These are phyloP conservation scores for Colletotrichum agaves DNA, from an alignment of 2,329 filamentous ascomycete genomes.

Conservation along the genomic window DNA sequence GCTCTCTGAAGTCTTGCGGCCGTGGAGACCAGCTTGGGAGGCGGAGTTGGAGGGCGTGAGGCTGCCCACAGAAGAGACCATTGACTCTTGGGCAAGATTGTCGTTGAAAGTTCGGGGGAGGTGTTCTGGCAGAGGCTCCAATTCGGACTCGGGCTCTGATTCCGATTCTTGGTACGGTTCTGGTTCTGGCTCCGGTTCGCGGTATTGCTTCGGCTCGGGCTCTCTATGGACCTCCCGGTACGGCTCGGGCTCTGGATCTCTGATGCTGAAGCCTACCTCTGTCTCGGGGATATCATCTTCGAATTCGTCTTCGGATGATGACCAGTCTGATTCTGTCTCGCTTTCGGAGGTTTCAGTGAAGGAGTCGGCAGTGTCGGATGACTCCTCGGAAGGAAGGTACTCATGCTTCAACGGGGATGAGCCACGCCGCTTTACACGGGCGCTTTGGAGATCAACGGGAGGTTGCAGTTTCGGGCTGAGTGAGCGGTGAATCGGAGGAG, in stretches of 20 bases:
- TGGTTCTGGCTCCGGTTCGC: not conserved
- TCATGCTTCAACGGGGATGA: constrained; percentile 98
- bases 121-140: not conserved
- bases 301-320: constrained; percentile 63
- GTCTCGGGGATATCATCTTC: constrained; percentile 71
- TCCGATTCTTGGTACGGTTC: not conserved
- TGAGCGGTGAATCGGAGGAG: constrained; percentile 64
- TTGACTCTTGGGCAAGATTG: constrained; percentile 43
- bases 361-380: constrained; percentile 70
- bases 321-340: constrained; percentile 59
- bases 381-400: constrained; percentile 84
- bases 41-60: constrained; percentile 84
- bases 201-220: constrained; percentile 40
- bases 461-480: constrained; percentile 53
- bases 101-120: constrained; percentile 12
- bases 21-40: constrained; percentile 74
- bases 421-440: constrained; percentile 72
- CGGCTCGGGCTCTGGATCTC: constrained; percentile 46
- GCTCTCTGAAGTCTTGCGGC: constrained; percentile 61
- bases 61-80: constrained; percentile 66
- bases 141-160: constrained; percentile 1
- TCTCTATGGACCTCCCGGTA: constrained; percentile 29
- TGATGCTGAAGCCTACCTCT: constrained; percentile 68
- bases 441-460: constrained; percentile 58
- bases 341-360: constrained; percentile 53